Percentiles rank a stretch among this genome's conserved stretches.
These are phyloP conservation scores for Calonectria naviculata DNA, from an alignment of 2,329 filamentous ascomycete species.

Conservation along the genomic window DNA sequence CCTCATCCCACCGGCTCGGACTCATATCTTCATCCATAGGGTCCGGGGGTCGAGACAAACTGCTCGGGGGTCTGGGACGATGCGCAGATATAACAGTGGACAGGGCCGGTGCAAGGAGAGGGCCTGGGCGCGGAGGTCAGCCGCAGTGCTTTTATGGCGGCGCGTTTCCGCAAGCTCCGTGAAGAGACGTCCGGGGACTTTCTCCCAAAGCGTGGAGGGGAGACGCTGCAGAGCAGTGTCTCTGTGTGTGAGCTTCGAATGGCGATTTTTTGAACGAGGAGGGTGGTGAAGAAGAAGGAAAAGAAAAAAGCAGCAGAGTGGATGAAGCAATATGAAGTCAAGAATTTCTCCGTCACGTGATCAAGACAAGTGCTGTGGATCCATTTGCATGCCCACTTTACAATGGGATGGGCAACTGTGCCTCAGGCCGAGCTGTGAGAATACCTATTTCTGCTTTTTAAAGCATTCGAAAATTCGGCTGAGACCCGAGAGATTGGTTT, in stretches of 20 bases:
- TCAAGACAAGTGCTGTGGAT: neutral
- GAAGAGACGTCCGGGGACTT: slow-evolving; percentile 96
- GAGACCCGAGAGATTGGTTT: neutral
- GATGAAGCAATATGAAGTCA: slow-evolving; percentile 8
- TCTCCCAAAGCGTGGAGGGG: slow-evolving; percentile 90
- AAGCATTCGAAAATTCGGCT: neutral
- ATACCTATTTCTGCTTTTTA: neutral
- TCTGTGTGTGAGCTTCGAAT: slow-evolving; percentile 99
- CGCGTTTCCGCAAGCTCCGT: slow-evolving; percentile 87
- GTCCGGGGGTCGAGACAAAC: slow-evolving; percentile 49
- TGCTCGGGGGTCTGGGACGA: neutral
- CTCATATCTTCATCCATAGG: slow-evolving; percentile 90
- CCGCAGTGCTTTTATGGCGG: slow-evolving; percentile 99
- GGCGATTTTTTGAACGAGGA: slow-evolving; percentile 99
- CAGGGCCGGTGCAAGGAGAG: slow-evolving; percentile 55
- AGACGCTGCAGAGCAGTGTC: slow-evolving; percentile 52
- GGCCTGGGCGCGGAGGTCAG: slow-evolving; percentile 77
- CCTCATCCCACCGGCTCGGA: slow-evolving; percentile 59
- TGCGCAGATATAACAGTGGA: slow-evolving; percentile 57
- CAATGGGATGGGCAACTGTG: neutral
- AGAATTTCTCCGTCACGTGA: slow-evolving; percentile 10
- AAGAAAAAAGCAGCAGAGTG: slow-evolving; percentile 25
- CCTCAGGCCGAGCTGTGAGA: neutral
- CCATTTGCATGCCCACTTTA: neutral
- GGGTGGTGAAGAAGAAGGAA: slow-evolving; percentile 59